Percentiles rank a stretch among this genome's conserved stretches.
Evolutionary conservation across 2,329 filamentous ascomycete genomes (phyloP).

Genomic region (Exophiala spinifera): DNA sequence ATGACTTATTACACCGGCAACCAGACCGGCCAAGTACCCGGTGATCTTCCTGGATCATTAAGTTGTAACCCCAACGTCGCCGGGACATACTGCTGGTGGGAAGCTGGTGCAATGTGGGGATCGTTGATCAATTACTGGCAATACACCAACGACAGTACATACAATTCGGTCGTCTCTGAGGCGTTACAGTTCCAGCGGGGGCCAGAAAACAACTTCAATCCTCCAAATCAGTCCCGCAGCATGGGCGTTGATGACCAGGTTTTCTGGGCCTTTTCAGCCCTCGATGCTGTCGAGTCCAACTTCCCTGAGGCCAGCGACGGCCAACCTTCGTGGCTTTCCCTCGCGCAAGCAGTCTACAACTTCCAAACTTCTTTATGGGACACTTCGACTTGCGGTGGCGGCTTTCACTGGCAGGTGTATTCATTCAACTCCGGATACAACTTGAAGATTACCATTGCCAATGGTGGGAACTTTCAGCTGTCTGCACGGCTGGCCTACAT

Average conservation of each 20-base stretch:
- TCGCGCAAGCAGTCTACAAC: constrained; percentile 77
- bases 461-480: constrained; percentile 58
- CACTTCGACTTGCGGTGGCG: constrained; percentile 62
- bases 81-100: constrained; percentile 43
- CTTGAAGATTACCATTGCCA: constrained; percentile 57
- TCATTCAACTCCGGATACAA: constrained; percentile 66
- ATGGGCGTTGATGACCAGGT: constrained; percentile 57
- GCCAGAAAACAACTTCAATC: constrained; percentile 40
- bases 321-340: constrained; percentile 68
- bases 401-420: constrained; percentile 82
- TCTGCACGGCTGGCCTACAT: constrained; percentile 69
- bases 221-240: constrained; percentile 39
- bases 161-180: constrained; percentile 39
- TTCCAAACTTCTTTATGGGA: constrained; percentile 72
- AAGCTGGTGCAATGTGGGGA: constrained; percentile 45
- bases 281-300: constrained; percentile 54
- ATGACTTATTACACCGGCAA: constrained; percentile 40
- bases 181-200: constrained; percentile 40
- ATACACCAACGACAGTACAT: constrained; percentile 41
- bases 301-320: constrained; percentile 42
- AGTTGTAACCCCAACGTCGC: constrained; percentile 23
- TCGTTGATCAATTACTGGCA: constrained; percentile 44
- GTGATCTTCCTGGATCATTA: constrained; percentile 40
- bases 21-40: constrained; percentile 38
- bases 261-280: constrained; percentile 57